Evolutionary conservation across 2,329 filamentous ascomycete genomes (phyloP).

Genomic region (Aspergillus flavus): DNA sequence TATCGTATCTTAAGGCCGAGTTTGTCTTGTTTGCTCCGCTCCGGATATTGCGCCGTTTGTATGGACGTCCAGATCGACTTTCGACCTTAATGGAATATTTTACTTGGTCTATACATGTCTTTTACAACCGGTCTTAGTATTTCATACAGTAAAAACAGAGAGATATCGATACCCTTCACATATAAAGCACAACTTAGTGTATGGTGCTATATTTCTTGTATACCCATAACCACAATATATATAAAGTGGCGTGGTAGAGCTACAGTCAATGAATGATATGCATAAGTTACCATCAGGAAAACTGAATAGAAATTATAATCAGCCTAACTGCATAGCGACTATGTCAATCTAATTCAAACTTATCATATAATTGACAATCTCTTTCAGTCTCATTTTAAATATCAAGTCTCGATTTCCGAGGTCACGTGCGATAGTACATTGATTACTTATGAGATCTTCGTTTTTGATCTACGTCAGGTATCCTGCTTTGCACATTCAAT

Average conservation of each 20-base stretch:
- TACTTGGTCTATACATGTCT: neutral
- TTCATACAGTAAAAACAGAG: neutral
- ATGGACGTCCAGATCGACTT: neutral
- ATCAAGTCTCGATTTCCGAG: neutral
- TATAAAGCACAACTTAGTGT: neutral
- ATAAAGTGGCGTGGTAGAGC: neutral
- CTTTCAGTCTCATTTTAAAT: neutral
- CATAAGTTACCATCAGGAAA: neutral
- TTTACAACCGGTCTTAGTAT: neutral
- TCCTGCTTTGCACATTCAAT: neutral
- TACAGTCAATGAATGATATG: neutral
- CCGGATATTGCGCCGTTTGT: neutral
- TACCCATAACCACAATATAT: neutral
- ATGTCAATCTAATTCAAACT: neutral
- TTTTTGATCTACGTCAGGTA: neutral
- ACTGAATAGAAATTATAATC: neutral
- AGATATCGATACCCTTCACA: neutral
- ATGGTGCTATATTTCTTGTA: neutral
- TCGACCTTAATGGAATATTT: neutral
- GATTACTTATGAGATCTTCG: constrained; percentile 12
- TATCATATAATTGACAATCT: neutral
- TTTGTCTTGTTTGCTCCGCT: constrained; percentile 28
- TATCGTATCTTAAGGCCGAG: constrained; percentile 14
- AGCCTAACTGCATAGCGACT: neutral
- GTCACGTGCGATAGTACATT: constrained; percentile 21